A percentile compares a stretch with the other conserved stretches of the same genome.
phyloP scores from a whole-genome alignment of 2,329 filamentous ascomycete genomes.

The Domatiomyces catenatus region DNA sequence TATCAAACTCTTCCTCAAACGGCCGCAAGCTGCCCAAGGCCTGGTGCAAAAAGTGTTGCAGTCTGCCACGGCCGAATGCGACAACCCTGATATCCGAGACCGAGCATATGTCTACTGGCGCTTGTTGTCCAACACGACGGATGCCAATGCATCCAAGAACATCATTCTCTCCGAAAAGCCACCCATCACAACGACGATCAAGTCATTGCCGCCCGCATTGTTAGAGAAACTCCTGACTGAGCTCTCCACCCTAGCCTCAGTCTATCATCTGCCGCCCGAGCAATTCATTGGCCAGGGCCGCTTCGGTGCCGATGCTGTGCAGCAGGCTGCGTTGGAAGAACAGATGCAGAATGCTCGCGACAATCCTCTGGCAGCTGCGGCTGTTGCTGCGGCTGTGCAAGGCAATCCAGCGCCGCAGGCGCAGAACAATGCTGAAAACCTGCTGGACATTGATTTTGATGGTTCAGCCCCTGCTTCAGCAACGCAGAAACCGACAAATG shows the following conservation, averaged over 20 bases:
- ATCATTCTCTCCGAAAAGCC: slow-evolving; percentile 91
- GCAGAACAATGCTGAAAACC: slow-evolving; percentile 70
- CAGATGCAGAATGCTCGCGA: slow-evolving; percentile 82
- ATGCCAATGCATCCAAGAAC: slow-evolving; percentile 79
- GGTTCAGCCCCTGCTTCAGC: slow-evolving; percentile 81
- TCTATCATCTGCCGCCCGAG: slow-evolving; percentile 96
- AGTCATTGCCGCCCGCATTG: slow-evolving; percentile 64
- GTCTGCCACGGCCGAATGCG: slow-evolving; percentile 79
- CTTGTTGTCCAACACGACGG: slow-evolving; percentile 62
- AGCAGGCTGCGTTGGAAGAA: slow-evolving; percentile 90
- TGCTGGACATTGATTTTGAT: slow-evolving; percentile 92
- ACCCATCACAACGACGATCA: slow-evolving; percentile 85
- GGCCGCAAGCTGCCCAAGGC: slow-evolving; percentile 77
- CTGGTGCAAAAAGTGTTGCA: slow-evolving; percentile 92
- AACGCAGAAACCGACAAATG: slow-evolving; percentile 45
- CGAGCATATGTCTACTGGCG: slow-evolving; percentile 98
- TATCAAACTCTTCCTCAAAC: slow-evolving; percentile 94
- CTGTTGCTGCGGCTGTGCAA: slow-evolving; percentile 48
- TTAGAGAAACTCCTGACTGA: slow-evolving; percentile 83
- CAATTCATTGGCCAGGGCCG: slow-evolving; percentile 95
- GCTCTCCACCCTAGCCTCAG: slow-evolving; percentile 85
- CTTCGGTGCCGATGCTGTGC: slow-evolving; percentile 85
- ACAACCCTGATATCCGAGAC: slow-evolving; percentile 94
- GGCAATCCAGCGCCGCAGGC: slow-evolving; percentile 32
- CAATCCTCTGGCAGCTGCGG: slow-evolving; percentile 81